Evolutionary conservation across 2,329 filamentous ascomycete genomes (phyloP), one percentile per base, ranked within the genome.

Genomic region (Herpotrichia juniperi): DNA sequence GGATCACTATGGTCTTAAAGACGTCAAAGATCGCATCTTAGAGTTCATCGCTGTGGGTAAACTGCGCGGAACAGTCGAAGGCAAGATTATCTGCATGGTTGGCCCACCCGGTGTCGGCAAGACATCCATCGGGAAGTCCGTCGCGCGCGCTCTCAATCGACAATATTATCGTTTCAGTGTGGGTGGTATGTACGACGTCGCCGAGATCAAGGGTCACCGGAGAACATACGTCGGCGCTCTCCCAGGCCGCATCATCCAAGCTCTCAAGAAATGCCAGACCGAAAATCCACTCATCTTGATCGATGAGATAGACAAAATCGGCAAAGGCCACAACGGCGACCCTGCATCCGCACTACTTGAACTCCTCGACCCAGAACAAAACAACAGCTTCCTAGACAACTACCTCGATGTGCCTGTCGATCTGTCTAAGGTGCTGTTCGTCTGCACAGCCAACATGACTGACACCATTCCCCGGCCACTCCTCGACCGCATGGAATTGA

Each of bases 141-240:
- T 99, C 65, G 94, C 94, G 14, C 86, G 93, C 49, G 96, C 94
- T 24, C 79, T 99, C 51, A 97, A 97, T 76, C 84, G 96, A 53
- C 88, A 99, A 70, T 99, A 99, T 79, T 99, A 99, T 79, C 86
- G 94, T 62, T 99, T 99, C 81, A 97, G 93, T 68, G 94, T 99
- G 8, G 94, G 94, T 70, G 94, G 94, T 63, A 82, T 99, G 61
- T 96, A 93, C 3, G 94, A 99, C 75, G 96, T 99, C 58, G 94
- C 94, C 16, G 94, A 99, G 74, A 97, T 99, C 81, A 99, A 99
- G 79, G 94, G 94, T 45, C 94, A 99, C 73, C 85, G 94, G 66
- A 85, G 94, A 64, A 99, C 94, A 2, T 99, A 99, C 64, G 94
- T 99, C 47, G 94, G 96, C 57, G 94, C 94, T 22, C 79, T 99